Conservation (phyloP, 2,329 filamentous ascomycete genomes). For the Dissoconium aciculare region DNA sequence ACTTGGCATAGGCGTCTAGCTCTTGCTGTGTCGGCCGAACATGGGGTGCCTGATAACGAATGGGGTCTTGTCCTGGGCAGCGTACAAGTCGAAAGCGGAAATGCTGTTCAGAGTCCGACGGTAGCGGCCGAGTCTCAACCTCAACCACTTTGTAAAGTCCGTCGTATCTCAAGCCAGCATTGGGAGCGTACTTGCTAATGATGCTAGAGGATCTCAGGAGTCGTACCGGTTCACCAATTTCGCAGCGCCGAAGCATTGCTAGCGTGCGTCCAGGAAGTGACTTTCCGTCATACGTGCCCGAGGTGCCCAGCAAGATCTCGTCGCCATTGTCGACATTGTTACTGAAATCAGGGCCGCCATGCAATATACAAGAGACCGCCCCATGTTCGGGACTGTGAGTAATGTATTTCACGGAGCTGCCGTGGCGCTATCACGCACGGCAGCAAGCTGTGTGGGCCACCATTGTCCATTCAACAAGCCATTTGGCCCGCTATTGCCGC, state of each 20-base stretch:
- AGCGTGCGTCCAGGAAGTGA: too few relatives aligned
- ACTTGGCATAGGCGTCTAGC: constrained; percentile 13
- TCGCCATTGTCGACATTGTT: constrained; percentile 37
- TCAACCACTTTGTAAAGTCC: constrained; percentile 38
- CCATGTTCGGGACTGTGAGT: constrained; percentile 29
- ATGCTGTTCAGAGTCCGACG: constrained; percentile 27
- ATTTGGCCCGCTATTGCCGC: constrained; percentile 6
- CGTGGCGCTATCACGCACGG: constrained; percentile 38
- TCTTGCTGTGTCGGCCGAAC: constrained; percentile 32
- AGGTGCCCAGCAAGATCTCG: too few relatives aligned
- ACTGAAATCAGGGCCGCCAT: constrained; percentile 30
- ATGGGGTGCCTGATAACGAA: constrained; percentile 31
- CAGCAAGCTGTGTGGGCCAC: constrained; percentile 40
- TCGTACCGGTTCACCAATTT: constrained; percentile 30
- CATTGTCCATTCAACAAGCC: constrained; percentile 35
- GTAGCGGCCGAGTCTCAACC: constrained; percentile 26
- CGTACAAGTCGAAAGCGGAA: constrained; percentile 37
- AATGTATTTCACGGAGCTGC: too few relatives aligned
- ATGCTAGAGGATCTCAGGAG: constrained; percentile 36
- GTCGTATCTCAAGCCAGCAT: constrained; percentile 41
- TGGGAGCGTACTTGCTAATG: constrained; percentile 30
- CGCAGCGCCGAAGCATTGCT: constrained; percentile 30
- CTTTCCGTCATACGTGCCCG: too few relatives aligned
- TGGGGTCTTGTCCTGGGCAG: constrained; percentile 30
- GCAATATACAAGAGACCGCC: constrained; percentile 42